A percentile compares a stretch with the other conserved stretches of the same genome.
phyloP scores from a whole-genome alignment of 441 rosid genomes.

The Bruguiera hainesii region DNA sequence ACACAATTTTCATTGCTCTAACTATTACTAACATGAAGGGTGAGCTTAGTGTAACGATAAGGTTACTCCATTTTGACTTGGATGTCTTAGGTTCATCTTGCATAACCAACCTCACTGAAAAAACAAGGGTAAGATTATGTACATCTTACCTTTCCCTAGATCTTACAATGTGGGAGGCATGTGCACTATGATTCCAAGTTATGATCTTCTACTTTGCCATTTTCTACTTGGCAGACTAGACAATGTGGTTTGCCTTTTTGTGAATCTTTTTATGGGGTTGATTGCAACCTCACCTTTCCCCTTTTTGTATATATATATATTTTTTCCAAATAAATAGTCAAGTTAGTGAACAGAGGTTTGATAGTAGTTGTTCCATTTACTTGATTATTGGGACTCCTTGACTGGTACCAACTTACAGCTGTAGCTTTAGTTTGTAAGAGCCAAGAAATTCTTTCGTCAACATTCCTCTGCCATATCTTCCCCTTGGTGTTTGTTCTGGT shows the following conservation, averaged over 20 bases:
- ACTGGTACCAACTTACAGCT: conserved; percentile 8
- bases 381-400: conserved; percentile 9
- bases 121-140: too few relatives aligned
- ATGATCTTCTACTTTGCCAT: not conserved
- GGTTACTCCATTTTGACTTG: too few relatives aligned
- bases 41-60: too few relatives aligned
- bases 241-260: not conserved
- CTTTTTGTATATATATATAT: too few relatives aligned
- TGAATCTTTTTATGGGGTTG: too few relatives aligned
- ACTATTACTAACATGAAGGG: too few relatives aligned
- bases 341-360: conserved; percentile 14
- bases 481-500: conserved; percentile 23
- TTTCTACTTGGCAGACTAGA: not conserved
- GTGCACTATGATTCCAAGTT: not conserved
- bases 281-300: too few relatives aligned
- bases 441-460: not conserved
- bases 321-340: not conserved
- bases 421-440: conserved; percentile 10
- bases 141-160: too few relatives aligned
- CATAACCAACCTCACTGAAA: too few relatives aligned
- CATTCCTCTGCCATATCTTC: not conserved
- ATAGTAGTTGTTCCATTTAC: conserved; percentile 2
- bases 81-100: too few relatives aligned
- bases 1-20: not conserved
- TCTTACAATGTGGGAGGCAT: not conserved